Conservation (phyloP, 352 stramenopile species). For the Peronospora farinosa region DNA sequence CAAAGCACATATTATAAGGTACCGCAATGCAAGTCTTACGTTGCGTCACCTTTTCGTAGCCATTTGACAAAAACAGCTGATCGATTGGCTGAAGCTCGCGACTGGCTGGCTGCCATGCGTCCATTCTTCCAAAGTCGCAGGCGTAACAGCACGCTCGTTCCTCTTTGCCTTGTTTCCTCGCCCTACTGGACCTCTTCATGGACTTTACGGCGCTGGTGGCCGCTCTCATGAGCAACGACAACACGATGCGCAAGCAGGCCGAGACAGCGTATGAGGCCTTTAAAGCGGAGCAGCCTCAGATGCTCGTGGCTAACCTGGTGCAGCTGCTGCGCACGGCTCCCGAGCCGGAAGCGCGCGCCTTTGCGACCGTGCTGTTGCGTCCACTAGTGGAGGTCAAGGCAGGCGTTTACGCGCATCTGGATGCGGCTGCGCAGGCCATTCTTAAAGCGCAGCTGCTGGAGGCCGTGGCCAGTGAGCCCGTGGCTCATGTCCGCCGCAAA, state of each 20-base stretch:
- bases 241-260: constrained; percentile 59
- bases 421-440: constrained; percentile 39
- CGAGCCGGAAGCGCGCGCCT: constrained; percentile 61
- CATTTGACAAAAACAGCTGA: constrained; percentile 26
- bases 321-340: constrained; percentile 48
- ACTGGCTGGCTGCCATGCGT: neutral
- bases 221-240: constrained; percentile 75
- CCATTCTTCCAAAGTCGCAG: constrained; percentile 22
- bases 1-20: neutral
- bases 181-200: constrained; percentile 27
- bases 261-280: constrained; percentile 68
- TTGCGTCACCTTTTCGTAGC: constrained; percentile 16
- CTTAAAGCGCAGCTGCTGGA: constrained; percentile 76
- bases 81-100: constrained; percentile 23
- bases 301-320: constrained; percentile 62
- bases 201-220: constrained; percentile 69
- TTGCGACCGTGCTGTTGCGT: constrained; percentile 72
- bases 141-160: constrained; percentile 2
- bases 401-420: constrained; percentile 59
- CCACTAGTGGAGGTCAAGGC: constrained; percentile 64
- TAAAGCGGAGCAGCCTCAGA: constrained; percentile 57
- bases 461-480: constrained; percentile 50
- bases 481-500: constrained; percentile 78
- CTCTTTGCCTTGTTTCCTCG: neutral
- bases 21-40: constrained; percentile 1